phyloP scores from a whole-genome alignment of 208 protist species.

The Kentomonas sorsogonicus region DNA sequence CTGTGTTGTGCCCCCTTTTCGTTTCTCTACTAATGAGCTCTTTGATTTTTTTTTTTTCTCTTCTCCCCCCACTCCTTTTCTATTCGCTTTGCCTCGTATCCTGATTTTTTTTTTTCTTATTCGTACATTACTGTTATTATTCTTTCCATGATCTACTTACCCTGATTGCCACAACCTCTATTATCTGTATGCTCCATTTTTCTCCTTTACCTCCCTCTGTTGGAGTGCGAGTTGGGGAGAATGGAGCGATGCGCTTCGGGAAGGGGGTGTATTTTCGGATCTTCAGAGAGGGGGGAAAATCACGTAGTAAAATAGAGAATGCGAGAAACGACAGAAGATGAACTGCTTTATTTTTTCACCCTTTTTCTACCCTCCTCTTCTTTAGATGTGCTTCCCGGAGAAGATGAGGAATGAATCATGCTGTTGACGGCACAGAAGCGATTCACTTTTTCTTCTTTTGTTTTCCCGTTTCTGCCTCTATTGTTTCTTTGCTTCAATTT shows the following conservation, averaged over 20 bases:
- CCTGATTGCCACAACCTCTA: not conserved
- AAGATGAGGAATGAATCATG: too few species aligned
- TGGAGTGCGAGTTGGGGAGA: too few species aligned
- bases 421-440: too few species aligned
- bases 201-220: not conserved
- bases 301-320: not conserved
- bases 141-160: not conserved
- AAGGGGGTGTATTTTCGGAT: too few species aligned
- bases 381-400: too few species aligned
- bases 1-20: not conserved
- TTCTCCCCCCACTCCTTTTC: conserved; percentile 1
- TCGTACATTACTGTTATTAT: conserved; percentile 11
- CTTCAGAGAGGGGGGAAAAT: not conserved
- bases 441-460: too few species aligned
- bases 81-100: not conserved
- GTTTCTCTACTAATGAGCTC: not conserved
- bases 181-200: not conserved
- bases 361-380: not conserved
- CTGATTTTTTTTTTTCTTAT: conserved; percentile 1
- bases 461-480: too few species aligned
- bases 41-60: not conserved
- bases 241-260: too few species aligned
- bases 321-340: not conserved
- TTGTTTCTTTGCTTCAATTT: too few species aligned
- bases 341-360: not conserved